Evolutionary conservation across 148 eudicot species (phyloP), one percentile per base, ranked within the genome.

Genomic region (Suaeda aralocaspica): DNA sequence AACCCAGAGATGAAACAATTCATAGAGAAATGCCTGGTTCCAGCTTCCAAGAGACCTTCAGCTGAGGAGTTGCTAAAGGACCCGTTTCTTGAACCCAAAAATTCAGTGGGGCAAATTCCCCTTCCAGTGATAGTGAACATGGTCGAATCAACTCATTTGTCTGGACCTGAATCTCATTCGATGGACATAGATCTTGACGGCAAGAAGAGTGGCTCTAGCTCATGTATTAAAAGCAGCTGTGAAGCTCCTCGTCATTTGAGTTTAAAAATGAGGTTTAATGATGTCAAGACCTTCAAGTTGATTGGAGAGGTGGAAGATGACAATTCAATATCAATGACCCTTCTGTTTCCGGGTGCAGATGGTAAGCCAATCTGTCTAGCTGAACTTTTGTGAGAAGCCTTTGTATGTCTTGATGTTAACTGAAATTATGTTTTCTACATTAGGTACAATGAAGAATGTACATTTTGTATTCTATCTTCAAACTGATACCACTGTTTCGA

Each of bases 131-230:
- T 62, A 42, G 49, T 36, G 16, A 66, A 51, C 39, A 57, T 53
- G 49, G 76, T 70, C 25, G 74, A 80, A 60, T 55, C 80, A 33
- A 12, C 39, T 2, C 68, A 33, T 52, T 18, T 52, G 59, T 56
- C 75, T 41, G 79, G 57, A 60, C 77, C 80, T 57, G 78, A 77
- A 59, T 68, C 79, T 33, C 75, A 69, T 49, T 48, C 74, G 60
- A 83, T 91, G 91, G 96, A 86, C 60, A 64, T 83, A 10, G 93
- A 91, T 78, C 36, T 19, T 63, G 76, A 67, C 30, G 66, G 56
- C 72, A 74, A 75, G 66, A 77, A 74, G 67, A 59, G 75, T 59
- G 71, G 72, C 14, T 64, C 71, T 22, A 73, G 76, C 64, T 66
- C 81, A 22, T 63, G 61, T 80, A 50, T 75, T 16, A 60, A 74